A percentile compares a stretch with the other conserved stretches of the same genome.
These are phyloP conservation scores for Hortaea sp. DNA, from an alignment of 2,329 filamentous ascomycete species.

Conservation along the genomic window DNA sequence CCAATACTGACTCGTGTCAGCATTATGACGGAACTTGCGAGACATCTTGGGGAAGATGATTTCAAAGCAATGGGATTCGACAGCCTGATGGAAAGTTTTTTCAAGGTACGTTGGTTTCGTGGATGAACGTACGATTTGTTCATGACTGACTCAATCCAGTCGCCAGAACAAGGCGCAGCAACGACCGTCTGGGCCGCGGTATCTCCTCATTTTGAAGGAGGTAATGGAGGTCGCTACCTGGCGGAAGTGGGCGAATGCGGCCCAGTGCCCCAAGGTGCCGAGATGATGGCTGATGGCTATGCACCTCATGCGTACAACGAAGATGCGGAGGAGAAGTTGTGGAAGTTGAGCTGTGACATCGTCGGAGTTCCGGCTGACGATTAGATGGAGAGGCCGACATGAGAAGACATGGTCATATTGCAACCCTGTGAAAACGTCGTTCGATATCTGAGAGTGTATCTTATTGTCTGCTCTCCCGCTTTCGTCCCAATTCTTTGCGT, in stretches of 20 bases:
- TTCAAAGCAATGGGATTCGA: constrained; percentile 1
- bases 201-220: constrained; percentile 28
- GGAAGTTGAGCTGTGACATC: constrained; percentile 29
- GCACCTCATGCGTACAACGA: constrained; percentile 29
- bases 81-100: not conserved
- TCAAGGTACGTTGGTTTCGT: constrained; percentile 1
- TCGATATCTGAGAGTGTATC: no score
- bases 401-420: no score
- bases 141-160: not conserved
- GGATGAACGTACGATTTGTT: no score
- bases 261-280: constrained; percentile 16
- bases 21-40: constrained; percentile 18
- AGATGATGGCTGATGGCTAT: constrained; percentile 22
- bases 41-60: constrained; percentile 8
- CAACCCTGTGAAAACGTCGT: no score
- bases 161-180: constrained; percentile 39
- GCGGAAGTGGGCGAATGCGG: constrained; percentile 30
- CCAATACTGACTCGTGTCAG: constrained; percentile 8
- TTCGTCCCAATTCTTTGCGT: constrained; percentile 15
- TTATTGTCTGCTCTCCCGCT: not conserved
- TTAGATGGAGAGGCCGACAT: not conserved
- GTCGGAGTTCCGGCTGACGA: constrained; percentile 14
- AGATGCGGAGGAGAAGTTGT: constrained; percentile 32
- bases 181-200: constrained; percentile 39
- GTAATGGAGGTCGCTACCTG: constrained; percentile 39